Base-by-base conservation (phyloP, 192 early-diverging fungal species). In the Coemansia sp. region DNA sequence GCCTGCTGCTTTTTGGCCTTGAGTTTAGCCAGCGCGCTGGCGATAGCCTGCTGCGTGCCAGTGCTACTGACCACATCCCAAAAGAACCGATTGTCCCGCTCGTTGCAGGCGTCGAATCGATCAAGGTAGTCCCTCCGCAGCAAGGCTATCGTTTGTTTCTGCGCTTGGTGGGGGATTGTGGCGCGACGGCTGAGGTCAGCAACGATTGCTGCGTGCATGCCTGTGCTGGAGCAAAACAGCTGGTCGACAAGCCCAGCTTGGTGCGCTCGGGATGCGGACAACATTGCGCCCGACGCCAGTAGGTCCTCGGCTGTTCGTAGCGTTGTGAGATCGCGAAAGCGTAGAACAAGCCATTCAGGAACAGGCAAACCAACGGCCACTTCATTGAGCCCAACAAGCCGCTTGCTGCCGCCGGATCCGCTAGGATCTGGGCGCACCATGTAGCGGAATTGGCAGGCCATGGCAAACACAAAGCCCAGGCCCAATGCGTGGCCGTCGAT, bases 381-480 rank as follows among this genome's bases (percentile, higher is more conserved):
- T 37, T 76, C 74, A 44, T 76, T 76, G 15, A 76, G 74, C 25
- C 74, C 74, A 17, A 76, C 62, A n/a, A 59, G 48, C 48, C 27
- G 27, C 29, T 25, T 31, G 34, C n/a, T n/a, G n/a, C 23, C 22
- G n/a, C n/a, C 22, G 23, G 53, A 4, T 15, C 28, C n/a, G 13
- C 19, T 42, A 19, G 19, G 3, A 13, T 47, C 58, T 2, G 55
- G 30, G 11, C 30, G 38, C 20, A 76, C 67, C 59, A 70, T 70
- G 22, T 41, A 76, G 30, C 74, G 67, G 36, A 59, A 47, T 52
- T 70, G 67, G 64, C 67, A 76, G 31, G 67, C 74, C 59, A 76
- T 61, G 11, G 74, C 74, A 55, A 65, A 50, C 41, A 59, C 75
- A 30, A 64, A 73, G 54, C 70, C 70, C 50, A 73, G 36, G 15